A percentile compares a stretch with the other conserved stretches of the same genome.
Conservation (phyloP, 495 filamentous ascomycete genomes). For the Bacidia gigantensis region DNA sequence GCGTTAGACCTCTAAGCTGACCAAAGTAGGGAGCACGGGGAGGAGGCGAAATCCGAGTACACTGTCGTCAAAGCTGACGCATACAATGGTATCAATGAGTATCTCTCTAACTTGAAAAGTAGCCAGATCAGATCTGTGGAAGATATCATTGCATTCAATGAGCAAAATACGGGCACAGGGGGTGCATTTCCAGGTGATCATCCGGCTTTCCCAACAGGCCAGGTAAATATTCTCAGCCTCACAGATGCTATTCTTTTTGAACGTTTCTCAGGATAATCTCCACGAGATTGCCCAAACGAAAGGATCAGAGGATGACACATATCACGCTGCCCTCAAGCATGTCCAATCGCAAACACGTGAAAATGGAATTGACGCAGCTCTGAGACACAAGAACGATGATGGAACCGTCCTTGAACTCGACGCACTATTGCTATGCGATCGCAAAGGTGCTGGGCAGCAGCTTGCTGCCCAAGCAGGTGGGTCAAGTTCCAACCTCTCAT, state of each 20-base stretch:
- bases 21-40: slow-evolving; percentile 8
- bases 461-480: slow-evolving; percentile 22
- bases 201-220: slow-evolving; percentile 16
- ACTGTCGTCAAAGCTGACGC: slow-evolving; percentile 20
- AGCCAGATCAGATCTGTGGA: slow-evolving; percentile 15
- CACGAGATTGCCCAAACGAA: slow-evolving; percentile 3
- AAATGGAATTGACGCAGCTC: slow-evolving; percentile 20
- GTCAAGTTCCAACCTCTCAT: no score
- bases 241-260: background rate
- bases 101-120: slow-evolving; percentile 14
- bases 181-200: slow-evolving; percentile 13
- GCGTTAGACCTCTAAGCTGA: background rate
- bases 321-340: slow-evolving; percentile 11
- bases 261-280: slow-evolving; percentile 9
- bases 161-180: slow-evolving; percentile 14
- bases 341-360: slow-evolving; percentile 9
- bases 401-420: slow-evolving; percentile 2
- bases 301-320: slow-evolving; percentile 7
- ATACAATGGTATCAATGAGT: slow-evolving; percentile 18
- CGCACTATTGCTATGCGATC: slow-evolving; percentile 17
- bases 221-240: slow-evolving; percentile 4
- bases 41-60: slow-evolving; percentile 15
- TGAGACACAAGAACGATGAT: background rate
- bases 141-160: slow-evolving; percentile 14
- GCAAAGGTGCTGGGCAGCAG: slow-evolving; percentile 17